These are phyloP conservation scores for Sequoiadendron giganteum DNA, from an alignment of 75 land plant species.

Conservation along the genomic window DNA sequence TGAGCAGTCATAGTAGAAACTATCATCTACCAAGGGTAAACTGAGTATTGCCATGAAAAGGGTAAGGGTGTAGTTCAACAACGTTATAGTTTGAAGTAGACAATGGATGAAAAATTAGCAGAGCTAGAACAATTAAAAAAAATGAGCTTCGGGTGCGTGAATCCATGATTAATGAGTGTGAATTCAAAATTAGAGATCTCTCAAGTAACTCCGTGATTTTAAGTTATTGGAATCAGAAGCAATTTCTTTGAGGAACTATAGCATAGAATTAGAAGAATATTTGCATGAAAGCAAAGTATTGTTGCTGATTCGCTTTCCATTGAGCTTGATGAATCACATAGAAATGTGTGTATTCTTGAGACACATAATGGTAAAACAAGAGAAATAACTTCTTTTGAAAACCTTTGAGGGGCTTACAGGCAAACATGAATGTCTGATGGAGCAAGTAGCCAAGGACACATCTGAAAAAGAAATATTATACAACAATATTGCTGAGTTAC, in stretches of 20 bases:
- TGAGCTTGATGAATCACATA: constrained; percentile 42
- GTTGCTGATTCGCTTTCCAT: too few relatives aligned
- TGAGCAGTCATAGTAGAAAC: constrained; percentile 72
- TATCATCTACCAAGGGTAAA: constrained; percentile 73
- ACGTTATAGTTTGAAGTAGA: constrained; percentile 74
- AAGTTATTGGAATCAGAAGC: constrained; percentile 50
- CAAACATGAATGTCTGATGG: constrained; percentile 29
- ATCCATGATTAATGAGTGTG: constrained; percentile 26
- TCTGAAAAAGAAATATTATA: constrained; percentile 25
- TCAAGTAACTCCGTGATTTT: constrained; percentile 19
- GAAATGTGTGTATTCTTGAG: constrained; percentile 33
- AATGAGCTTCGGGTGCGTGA: constrained; percentile 31
- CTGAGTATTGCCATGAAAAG: constrained; percentile 84
- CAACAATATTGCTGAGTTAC: constrained; percentile 28
- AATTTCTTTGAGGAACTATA: constrained; percentile 21
- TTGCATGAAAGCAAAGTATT: constrained; percentile 30
- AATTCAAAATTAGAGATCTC: constrained; percentile 33
- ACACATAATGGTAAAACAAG: constrained; percentile 23
- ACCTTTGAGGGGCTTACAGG: constrained; percentile 30
- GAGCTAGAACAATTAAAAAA: constrained; percentile 27
- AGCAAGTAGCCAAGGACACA: constrained; percentile 22
- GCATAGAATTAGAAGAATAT: constrained; percentile 29
- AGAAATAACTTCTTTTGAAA: constrained; percentile 45
- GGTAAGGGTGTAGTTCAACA: constrained; percentile 89
- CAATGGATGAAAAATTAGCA: constrained; percentile 39